These are phyloP conservation scores for Forsythia suspensa DNA, from an alignment of 257 asterid species.

Conservation along the genomic window DNA sequence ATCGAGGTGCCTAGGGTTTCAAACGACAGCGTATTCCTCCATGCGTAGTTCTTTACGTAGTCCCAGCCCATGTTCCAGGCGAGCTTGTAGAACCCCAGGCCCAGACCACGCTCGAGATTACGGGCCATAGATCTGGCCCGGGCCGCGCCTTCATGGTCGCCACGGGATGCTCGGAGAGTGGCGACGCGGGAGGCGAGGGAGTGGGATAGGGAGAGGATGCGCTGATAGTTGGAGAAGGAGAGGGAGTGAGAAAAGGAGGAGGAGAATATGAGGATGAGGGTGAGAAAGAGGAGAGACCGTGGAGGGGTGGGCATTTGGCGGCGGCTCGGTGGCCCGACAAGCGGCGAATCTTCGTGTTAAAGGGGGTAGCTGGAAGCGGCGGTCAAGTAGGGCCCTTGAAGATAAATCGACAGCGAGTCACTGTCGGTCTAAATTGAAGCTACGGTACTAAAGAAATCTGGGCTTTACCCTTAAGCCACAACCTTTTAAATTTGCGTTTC, in stretches of 20 bases:
- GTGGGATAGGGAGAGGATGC: conserved; percentile 68
- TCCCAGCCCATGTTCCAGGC: conserved; percentile 65
- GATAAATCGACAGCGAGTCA: too few species aligned
- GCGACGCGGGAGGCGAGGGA: conserved; percentile 76
- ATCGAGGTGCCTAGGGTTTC: conserved; percentile 41
- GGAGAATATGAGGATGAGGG: conserved; percentile 33
- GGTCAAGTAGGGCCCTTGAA: too few species aligned
- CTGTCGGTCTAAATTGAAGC: too few species aligned
- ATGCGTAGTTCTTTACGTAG: conserved; percentile 54
- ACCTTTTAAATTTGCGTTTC: too few species aligned
- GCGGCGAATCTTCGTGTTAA: neutral
- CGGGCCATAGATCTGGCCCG: conserved; percentile 56
- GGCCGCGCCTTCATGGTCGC: conserved; percentile 60
- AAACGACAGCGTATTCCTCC: conserved; percentile 52
- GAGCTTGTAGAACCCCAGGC: conserved; percentile 58
- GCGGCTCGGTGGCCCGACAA: too few species aligned
- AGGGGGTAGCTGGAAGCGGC: too few species aligned
- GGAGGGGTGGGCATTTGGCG: conserved; percentile 28
- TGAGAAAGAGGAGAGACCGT: conserved; percentile 32
- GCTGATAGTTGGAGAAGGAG: conserved; percentile 44
- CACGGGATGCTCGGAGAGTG: conserved; percentile 68
- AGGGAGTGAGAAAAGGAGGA: conserved; percentile 30
- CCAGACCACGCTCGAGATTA: conserved; percentile 46
- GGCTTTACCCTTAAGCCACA: too few species aligned
- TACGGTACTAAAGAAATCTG: too few species aligned